These are phyloP conservation scores for Fusarium clavum DNA, from an alignment of 2,329 filamentous ascomycete species.

Conservation along the genomic window DNA sequence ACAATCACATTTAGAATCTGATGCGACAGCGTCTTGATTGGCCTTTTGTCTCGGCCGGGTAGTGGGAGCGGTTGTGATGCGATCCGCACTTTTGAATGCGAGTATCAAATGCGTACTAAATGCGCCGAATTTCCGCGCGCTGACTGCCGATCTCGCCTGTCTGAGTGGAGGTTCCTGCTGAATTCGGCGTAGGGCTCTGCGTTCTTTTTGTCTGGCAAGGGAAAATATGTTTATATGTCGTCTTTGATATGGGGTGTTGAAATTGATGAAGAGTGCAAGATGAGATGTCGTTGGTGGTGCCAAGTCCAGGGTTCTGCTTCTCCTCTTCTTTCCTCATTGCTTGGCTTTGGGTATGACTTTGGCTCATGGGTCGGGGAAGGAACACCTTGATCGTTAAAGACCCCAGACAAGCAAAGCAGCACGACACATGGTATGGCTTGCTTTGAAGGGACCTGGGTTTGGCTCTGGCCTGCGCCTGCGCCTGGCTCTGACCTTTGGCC, in stretches of 20 bases:
- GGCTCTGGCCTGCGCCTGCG: constrained; percentile 17
- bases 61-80: constrained; percentile 37
- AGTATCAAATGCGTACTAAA: constrained; percentile 26
- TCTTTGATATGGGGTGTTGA: neutral
- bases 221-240: neutral
- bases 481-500: constrained; percentile 10
- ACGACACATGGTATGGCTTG: constrained; percentile 40
- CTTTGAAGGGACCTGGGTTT: constrained; percentile 22
- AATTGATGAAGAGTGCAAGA: constrained; percentile 10
- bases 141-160: constrained; percentile 36
- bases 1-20: constrained; percentile 37
- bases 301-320: constrained; percentile 20
- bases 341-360: constrained; percentile 19
- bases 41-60: constrained; percentile 20
- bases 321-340: constrained; percentile 15
- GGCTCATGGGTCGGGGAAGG: constrained; percentile 26
- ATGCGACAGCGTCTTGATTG: constrained; percentile 42
- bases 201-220: neutral
- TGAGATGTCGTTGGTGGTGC: constrained; percentile 23
- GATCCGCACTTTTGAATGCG: constrained; percentile 42
- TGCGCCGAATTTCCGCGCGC: constrained; percentile 36
- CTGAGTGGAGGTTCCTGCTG: constrained; percentile 13
- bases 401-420: constrained; percentile 16
- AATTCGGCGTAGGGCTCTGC: constrained; percentile 19
- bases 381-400: constrained; percentile 22